Base-by-base conservation (phyloP, 768 basidiomycete genomes). In the Psilocybe subaeruginosa region DNA sequence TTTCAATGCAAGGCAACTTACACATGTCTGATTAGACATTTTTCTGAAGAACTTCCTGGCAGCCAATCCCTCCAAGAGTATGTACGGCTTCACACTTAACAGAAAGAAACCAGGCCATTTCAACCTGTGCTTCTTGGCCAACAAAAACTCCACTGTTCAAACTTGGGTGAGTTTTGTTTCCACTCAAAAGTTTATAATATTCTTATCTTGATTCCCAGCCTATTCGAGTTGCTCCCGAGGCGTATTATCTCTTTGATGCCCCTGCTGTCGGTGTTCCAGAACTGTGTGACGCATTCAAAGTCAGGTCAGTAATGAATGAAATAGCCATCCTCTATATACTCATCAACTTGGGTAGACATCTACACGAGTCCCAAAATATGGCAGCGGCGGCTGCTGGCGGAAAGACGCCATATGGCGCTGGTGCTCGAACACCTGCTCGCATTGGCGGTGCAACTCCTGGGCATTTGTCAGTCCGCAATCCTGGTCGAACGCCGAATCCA, bases 281-380 rank as follows among this genome's bases (percentile, higher is more conserved):
- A 73, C 77, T 99, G 4, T 97, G 97, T 65, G 96, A 98, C 72
- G 95, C 96, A 17, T 99, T 99, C 86, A 98, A 98, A 86, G 86
- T 93, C 69, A 76, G 89, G 88, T 88, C 68, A 67, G 81, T 68
- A n/a, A n/a, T 41, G 16, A 9, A 17, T 41, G 14, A 7, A 16
- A 43, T 45, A 29, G 17, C 8, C 3, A 31, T 58, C 17, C 14
- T 37, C 2, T 35, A 37, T 14, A 2, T 33, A 46, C 57, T 68
- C 19, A 55, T 48, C 63, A n/a, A 30, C 11, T 27, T 43, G 57
- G 45, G 23, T 63, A 90, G 91, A 67, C 91, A 93, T 77, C 77
- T 91, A 47, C 88, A 92, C 67, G 89, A 92, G 73, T 89, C 90
- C n/a, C 80, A 90, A 80, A 81, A 79, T 78, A 60, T 84, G 71